Evolutionary conservation across 2,329 filamentous ascomycete species (phyloP), one percentile per base, ranked within the genome.

Genomic region (Scortechinia acanthostroma): DNA sequence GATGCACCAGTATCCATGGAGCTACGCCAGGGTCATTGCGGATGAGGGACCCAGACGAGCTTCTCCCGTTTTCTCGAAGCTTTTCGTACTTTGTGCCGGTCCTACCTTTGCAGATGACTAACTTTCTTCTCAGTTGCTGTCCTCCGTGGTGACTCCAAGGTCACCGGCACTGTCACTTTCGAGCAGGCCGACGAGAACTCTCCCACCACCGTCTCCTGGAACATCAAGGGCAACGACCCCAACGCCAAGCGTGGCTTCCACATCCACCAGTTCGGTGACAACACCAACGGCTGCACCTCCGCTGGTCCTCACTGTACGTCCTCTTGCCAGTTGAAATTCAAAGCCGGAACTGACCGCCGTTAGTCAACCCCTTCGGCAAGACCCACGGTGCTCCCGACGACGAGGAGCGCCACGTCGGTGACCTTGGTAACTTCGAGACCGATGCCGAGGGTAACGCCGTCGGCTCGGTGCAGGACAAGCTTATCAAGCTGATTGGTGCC

Each of bases 261-360:
- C 79, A 84, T 98, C 63, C 93, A 98, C 77, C 88, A 93, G 69
- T 98, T 95, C 63, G 93, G 93, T 67, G 93, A 97, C 80, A 97
- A 97, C 81, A 97, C 93, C 78, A 98, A 98, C 74, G 93, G 93
- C 69, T 98, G 93, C 87, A 97, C 91, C 55, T 95, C 88, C 55
- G 93, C 93, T 55, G 93, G 93, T 45, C 91, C 93, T 70, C 93
- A 98, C 77, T 98, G 90, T 95, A 75, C 65, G 88, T 72, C 25
- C 10, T n/a, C 25, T n/a, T 30, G 10, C 25, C 25, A 10, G 25
- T n/a, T 10, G 10, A 10, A 30, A 10, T n/a, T 30, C n/a, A 30
- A 10, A n/a, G n/a, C 10, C 25, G 10, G 25, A 30, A 40, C 13
- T 15, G 6, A 19, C 35, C 20, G 17, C 14, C 35, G 20, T 22